A percentile compares a stretch with the other conserved stretches of the same genome.
Evolutionary conservation across 345 rosid species (phyloP).

Genomic region (Bruguiera gymnorhiza): DNA sequence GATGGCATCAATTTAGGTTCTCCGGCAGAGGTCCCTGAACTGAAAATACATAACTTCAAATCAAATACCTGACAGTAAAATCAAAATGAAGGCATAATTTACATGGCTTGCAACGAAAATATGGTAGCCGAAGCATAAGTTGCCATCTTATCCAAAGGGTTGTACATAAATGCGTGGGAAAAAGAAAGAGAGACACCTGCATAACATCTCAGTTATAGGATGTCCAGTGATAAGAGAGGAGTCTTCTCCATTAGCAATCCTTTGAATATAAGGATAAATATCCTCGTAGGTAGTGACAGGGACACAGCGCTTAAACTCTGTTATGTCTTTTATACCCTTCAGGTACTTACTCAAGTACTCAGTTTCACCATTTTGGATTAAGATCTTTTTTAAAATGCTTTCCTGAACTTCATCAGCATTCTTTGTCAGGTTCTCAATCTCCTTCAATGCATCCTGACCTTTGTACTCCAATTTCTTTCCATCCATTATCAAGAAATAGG

Average conservation of each 20-base stretch:
- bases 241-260: constrained; percentile 61
- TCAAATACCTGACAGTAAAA: not conserved
- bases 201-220: constrained; percentile 55
- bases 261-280: constrained; percentile 54
- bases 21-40: constrained; percentile 73
- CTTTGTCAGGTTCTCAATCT: constrained; percentile 51
- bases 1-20: constrained; percentile 67
- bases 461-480: constrained; percentile 55
- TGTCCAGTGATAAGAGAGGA: constrained; percentile 50
- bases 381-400: constrained; percentile 44
- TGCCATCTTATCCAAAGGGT: not conserved
- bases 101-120: too few species aligned
- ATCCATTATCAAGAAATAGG: constrained; percentile 35
- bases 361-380: constrained; percentile 40
- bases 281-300: constrained; percentile 54
- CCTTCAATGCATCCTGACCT: constrained; percentile 52
- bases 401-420: constrained; percentile 48
- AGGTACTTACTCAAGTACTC: constrained; percentile 52
- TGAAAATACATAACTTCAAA: constrained; percentile 25
- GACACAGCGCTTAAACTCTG: constrained; percentile 39
- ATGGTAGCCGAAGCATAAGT: too few species aligned
- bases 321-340: constrained; percentile 37
- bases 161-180: not conserved
- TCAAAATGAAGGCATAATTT: not conserved
- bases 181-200: constrained; percentile 44